phyloP scores from a whole-genome alignment of 805 yeast species.

The Yarrowia keelungensis region DNA sequence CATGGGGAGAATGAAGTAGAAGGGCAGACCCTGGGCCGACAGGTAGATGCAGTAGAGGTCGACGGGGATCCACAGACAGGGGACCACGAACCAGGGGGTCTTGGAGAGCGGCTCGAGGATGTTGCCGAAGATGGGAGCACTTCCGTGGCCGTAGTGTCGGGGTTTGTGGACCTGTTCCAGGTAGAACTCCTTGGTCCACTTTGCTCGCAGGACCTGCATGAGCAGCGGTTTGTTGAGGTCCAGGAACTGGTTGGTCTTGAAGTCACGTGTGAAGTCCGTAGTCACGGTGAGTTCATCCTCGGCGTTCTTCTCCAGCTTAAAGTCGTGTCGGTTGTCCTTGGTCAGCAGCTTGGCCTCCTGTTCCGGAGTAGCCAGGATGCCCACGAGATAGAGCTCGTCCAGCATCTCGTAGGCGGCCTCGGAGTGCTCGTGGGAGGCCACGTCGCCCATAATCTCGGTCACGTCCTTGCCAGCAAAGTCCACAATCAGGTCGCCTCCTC shows the following conservation, averaged over 20 bases:
- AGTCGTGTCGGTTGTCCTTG: conserved; percentile 59
- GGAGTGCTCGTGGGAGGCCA: conserved; percentile 75
- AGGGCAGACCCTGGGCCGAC: conserved; percentile 62
- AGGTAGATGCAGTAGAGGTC: conserved; percentile 67
- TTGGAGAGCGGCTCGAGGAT: conserved; percentile 88
- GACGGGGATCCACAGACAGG: conserved; percentile 84
- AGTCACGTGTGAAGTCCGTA: conserved; percentile 79
- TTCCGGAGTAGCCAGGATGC: conserved; percentile 78
- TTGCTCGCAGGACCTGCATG: conserved; percentile 75
- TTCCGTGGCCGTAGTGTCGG: conserved; percentile 95
- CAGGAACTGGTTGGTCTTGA: conserved; percentile 77
- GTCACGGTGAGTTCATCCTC: conserved; percentile 75
- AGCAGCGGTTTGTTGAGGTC: conserved; percentile 85
- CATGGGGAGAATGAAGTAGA: conserved; percentile 58
- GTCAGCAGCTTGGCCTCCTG: conserved; percentile 76
- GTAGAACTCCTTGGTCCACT: conserved; percentile 86
- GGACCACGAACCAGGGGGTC: conserved; percentile 96
- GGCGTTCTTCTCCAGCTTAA: conserved; percentile 59
- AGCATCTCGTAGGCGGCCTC: conserved; percentile 86
- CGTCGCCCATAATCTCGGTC: conserved; percentile 80
- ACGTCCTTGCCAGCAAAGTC: conserved; percentile 52
- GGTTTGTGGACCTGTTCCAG: conserved; percentile 97
- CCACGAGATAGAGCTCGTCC: conserved; percentile 79
- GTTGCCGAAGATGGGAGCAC: conserved; percentile 95
- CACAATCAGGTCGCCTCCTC: conserved; percentile 64